Base-by-base conservation (phyloP, 169 alveolate genomes). In the Prorocentrum cordatum region DNA sequence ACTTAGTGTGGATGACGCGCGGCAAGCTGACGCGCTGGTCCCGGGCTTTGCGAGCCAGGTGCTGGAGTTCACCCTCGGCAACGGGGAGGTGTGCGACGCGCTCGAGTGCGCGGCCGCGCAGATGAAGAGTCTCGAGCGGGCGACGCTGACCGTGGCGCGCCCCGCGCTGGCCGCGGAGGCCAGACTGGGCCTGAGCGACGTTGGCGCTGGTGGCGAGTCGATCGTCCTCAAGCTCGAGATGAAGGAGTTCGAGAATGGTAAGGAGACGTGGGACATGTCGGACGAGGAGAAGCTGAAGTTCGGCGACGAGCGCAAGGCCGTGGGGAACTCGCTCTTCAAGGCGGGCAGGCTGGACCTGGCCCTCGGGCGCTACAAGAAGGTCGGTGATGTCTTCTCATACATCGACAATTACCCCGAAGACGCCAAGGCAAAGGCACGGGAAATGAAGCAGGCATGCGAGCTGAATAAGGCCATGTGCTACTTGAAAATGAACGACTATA, bases 221-320 rank as follows among this genome's bases (percentile, higher is more conserved):
- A 79, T 80, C 68, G 54, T 80, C 33, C 42, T 80, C 36, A 38
- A 50, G 29, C 27, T 80, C 24, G 90, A 80, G 39, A 50, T 80
- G 67, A n/a, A 29, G 16, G 38, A 18, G 58, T 80, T 80, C 39
- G 90, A 80, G 10, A 64, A 61, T 47, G 39, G 38, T n/a, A 80
- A 64, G 45, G 70, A 58, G 26, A 75, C 62, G 6, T 50, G 66
- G 66, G 24, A 36, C 42, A 80, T 70, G 90, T 80, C 90, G 0
- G 79, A 80, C 42, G 68, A 61, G 59, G 90, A 61, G 61, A 80
- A 80, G 80, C 6, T 80, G 18, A 79, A 80, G 24, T 80, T 39
- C 45, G 90, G 80, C 33, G 84, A 47, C 6, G 35, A 12, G 29
- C 66, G 84, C 32, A 72, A 72, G 84, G 84, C 31, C 9, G 84